These are phyloP conservation scores for Yamadazyma siamensis DNA, from an alignment of 1,139 yeast genomes.

Conservation along the genomic window DNA sequence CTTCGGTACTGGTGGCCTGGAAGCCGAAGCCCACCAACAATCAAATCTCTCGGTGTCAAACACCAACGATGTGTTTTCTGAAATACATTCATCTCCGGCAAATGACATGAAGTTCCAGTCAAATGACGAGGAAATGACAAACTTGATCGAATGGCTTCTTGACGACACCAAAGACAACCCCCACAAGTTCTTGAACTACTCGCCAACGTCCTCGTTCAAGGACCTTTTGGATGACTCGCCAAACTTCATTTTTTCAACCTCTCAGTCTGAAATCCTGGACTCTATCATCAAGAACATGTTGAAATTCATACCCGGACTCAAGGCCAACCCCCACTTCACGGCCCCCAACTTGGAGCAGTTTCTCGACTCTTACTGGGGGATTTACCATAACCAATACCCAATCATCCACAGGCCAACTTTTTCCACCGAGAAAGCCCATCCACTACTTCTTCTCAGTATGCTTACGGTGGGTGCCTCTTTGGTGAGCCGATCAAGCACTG, in stretches of 20 bases:
- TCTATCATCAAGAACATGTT: conserved; percentile 23
- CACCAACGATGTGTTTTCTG: neutral
- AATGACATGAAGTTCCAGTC: conserved; percentile 1
- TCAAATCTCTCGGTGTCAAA: neutral
- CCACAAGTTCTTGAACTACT: conserved; percentile 16
- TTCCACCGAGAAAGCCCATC: conserved; percentile 46
- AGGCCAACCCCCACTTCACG: conserved; percentile 21
- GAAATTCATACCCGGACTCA: conserved; percentile 27
- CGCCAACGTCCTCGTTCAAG: conserved; percentile 25
- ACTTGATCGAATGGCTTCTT: conserved; percentile 9
- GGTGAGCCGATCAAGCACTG: conserved; percentile 13
- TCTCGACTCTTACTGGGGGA: conserved; percentile 45
- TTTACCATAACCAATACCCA: conserved; percentile 58
- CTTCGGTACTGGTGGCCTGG: no score
- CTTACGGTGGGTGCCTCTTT: conserved; percentile 52
- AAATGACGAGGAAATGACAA: conserved; percentile 4
- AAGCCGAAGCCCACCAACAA: no score
- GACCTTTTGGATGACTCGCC: conserved; percentile 26
- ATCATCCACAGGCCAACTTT: conserved; percentile 61
- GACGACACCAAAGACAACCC: conserved; percentile 12
- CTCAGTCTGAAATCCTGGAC: conserved; percentile 22
- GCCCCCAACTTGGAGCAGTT: conserved; percentile 19
- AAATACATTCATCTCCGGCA: conserved; percentile 1
- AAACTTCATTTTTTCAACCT: conserved; percentile 24
- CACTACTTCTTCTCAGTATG: conserved; percentile 51